phyloP scores from a whole-genome alignment of 768 basidiomycete genomes.

The Suillus americanus region DNA sequence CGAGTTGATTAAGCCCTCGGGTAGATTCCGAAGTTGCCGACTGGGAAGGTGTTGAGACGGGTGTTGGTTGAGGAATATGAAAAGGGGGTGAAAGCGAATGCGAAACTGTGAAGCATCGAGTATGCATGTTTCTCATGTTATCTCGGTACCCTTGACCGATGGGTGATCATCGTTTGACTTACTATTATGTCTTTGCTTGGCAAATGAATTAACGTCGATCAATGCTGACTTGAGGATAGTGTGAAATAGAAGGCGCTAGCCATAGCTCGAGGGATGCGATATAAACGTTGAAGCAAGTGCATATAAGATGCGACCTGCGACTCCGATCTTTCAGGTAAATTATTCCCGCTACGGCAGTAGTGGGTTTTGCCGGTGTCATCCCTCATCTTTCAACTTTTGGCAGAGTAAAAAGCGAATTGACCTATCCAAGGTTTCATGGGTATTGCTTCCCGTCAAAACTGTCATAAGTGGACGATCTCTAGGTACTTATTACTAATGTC shows the following conservation, averaged over 20 bases:
- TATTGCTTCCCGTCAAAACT: neutral
- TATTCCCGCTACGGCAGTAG: too few relatives aligned
- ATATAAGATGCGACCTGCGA: too few relatives aligned
- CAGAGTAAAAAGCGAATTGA: too few relatives aligned
- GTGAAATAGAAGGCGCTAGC: neutral
- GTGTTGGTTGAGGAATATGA: constrained; percentile 57
- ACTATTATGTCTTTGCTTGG: neutral
- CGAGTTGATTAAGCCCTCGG: neutral
- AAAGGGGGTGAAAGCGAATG: constrained; percentile 13
- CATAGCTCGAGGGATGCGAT: too few relatives aligned
- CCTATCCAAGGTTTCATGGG: too few relatives aligned
- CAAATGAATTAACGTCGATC: neutral
- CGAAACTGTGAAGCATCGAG: constrained; percentile 15
- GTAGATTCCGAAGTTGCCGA: constrained; percentile 66
- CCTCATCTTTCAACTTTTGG: too few relatives aligned
- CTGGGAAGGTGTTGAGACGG: constrained; percentile 62
- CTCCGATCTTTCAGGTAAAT: too few relatives aligned
- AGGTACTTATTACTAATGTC: neutral
- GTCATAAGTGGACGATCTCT: neutral
- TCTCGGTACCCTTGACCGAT: neutral
- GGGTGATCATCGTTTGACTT: neutral
- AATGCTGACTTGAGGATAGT: neutral
- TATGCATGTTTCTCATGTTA: neutral
- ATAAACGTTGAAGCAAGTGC: too few relatives aligned
- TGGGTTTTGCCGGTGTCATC: too few relatives aligned